phyloP scores from a whole-genome alignment of 2,329 filamentous ascomycete species.

The Emergomyces orientalis region DNA sequence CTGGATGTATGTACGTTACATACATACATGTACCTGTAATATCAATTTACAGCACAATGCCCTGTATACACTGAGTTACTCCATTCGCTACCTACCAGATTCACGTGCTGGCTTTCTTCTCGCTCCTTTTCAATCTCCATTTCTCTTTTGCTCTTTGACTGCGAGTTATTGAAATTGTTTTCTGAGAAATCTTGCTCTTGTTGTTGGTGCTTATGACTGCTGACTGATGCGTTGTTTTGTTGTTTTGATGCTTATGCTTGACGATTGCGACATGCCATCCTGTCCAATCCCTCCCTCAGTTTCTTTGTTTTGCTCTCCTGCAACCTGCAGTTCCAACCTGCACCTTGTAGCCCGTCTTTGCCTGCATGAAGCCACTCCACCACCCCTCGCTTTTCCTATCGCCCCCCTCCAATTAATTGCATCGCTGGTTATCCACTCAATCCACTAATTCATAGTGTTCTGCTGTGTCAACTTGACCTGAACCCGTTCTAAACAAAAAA shows the following conservation, averaged over 20 bases:
- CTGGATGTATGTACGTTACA: background rate
- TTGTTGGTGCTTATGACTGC: background rate
- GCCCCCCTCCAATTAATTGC: constrained; percentile 7
- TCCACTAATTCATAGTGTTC: constrained; percentile 1
- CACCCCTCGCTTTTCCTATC: background rate
- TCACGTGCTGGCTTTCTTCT: background rate
- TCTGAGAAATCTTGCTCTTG: background rate
- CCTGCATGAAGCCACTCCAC: constrained; percentile 9
- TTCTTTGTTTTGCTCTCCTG: constrained; percentile 11
- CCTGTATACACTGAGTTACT: no score
- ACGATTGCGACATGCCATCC: constrained; percentile 3
- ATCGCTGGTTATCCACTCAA: constrained; percentile 1
- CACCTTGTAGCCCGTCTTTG: background rate
- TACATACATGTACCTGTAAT: background rate
- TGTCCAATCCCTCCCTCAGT: constrained; percentile 8
- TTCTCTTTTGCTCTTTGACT: background rate
- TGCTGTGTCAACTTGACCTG: constrained; percentile 5
- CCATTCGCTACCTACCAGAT: no score
- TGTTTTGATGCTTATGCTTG: constrained; percentile 1
- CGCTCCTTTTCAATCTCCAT: background rate
- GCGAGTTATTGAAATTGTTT: background rate
- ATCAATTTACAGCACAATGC: no score
- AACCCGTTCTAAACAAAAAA: background rate
- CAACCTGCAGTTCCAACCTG: constrained; percentile 6
- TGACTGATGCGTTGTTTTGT: background rate